Conservation (phyloP, 2,329 filamentous ascomycete genomes). For the Talaromyces pinophilus region DNA sequence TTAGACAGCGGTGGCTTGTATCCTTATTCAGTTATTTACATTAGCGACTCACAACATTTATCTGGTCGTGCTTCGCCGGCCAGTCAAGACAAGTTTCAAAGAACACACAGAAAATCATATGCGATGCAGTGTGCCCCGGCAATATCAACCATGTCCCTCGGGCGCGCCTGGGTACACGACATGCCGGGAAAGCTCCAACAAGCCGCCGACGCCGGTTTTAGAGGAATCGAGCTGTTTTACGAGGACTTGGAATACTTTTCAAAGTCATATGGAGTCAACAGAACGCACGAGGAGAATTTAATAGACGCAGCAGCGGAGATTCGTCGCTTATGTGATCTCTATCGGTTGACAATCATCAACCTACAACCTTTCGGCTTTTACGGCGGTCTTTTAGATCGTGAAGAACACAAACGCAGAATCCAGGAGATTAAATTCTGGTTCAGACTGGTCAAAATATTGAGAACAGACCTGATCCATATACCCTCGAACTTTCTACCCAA, state of each 20-base stretch:
- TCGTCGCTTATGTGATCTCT: slow-evolving; percentile 46
- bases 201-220: slow-evolving; percentile 64
- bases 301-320: slow-evolving; percentile 60
- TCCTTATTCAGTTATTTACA: neutral
- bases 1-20: neutral
- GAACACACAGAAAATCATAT: neutral
- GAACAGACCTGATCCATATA: slow-evolving; percentile 66
- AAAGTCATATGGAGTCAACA: slow-evolving; percentile 40
- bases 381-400: slow-evolving; percentile 66
- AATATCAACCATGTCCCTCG: slow-evolving; percentile 74
- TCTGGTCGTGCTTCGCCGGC: neutral
- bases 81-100: neutral
- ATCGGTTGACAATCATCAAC: slow-evolving; percentile 40
- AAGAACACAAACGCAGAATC: slow-evolving; percentile 51
- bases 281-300: slow-evolving; percentile 49
- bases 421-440: slow-evolving; percentile 67
- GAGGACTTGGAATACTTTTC: slow-evolving; percentile 71
- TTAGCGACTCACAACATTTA: neutral
- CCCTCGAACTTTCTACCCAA: slow-evolving; percentile 67
- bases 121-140: slow-evolving; percentile 46
- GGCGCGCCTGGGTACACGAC: slow-evolving; percentile 68
- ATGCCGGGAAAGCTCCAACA: slow-evolving; percentile 67
- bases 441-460: slow-evolving; percentile 59
- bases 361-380: slow-evolving; percentile 74
- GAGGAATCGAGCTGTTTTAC: slow-evolving; percentile 74